Evolutionary conservation across 2,329 filamentous ascomycete genomes (phyloP), one percentile per base, ranked within the genome.

Genomic region (Xylariaceae sp.): DNA sequence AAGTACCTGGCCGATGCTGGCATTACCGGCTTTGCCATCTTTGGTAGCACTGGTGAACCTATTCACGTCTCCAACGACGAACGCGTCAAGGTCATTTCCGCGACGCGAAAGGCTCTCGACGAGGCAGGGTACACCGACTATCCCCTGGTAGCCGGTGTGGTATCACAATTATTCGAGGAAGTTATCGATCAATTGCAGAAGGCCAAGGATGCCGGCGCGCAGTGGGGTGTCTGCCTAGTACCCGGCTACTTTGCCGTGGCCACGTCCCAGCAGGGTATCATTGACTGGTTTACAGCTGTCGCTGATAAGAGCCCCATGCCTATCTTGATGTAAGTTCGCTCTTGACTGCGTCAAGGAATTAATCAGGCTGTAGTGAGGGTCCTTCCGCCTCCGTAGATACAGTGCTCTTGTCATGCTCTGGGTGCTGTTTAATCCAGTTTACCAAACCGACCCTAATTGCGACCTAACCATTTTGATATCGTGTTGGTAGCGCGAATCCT

Each of bases 171-270:
- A 18, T 57, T 64, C 8, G 59, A 64, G 36, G 62, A 64, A 44
- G 56, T 81, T 0, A 67, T 87, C 3, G 72, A 79, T 50, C 81
- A 82, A 65, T 54, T 77, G 50, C 58, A 67, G 8, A 67, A 71
- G 48, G 81, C 81, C 51, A 77, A 80, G 56, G 72, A 78, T 36
- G 82, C 83, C 0, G 83, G 84, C 9, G 80, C 81, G 10, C 79
- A 84, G 58, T 87, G 81, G 77, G 85, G 83, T 18, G 72, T 88
- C 53, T 81, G 84, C 29, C 76, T 88, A 39, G 81, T 82, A 35
- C 85, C 84, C 0, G 84, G 84, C 0, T 88, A 88, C 67, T 88
- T 88, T 68, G 84, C 83, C 2, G 72, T 76, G 0, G 79, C 78
- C 2, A 81, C 77, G 21, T 80, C 73, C 37, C 83, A 87, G 68